These are phyloP conservation scores for Collybiopsis luxurians DNA, from an alignment of 768 basidiomycete species.

Conservation along the genomic window DNA sequence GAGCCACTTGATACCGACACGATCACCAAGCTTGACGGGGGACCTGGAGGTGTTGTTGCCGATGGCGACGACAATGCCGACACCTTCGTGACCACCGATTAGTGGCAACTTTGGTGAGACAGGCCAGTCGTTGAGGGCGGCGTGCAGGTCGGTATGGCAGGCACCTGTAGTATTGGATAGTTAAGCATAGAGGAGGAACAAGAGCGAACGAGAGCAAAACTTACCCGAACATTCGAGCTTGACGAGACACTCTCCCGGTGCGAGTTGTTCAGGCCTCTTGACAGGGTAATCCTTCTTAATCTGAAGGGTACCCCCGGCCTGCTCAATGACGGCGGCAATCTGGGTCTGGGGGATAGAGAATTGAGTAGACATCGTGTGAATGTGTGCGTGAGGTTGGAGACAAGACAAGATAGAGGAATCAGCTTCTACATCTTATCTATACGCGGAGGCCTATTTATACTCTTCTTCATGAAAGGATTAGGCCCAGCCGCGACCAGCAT, in stretches of 20 bases:
- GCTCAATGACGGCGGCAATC: conserved; percentile 39
- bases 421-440: no score
- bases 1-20: conserved; percentile 82
- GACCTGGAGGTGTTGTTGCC: conserved; percentile 57
- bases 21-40: conserved; percentile 71
- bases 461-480: no score
- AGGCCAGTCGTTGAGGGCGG: conserved; percentile 79
- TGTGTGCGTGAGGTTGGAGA: no score
- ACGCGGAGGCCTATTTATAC: no score
- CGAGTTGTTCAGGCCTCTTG: conserved; percentile 50
- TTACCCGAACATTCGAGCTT: conserved; percentile 73
- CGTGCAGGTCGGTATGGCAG: conserved; percentile 86
- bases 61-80: conserved; percentile 79
- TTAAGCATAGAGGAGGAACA: conserved; percentile 19
- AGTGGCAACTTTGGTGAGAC: conserved; percentile 57
- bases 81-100: conserved; percentile 85
- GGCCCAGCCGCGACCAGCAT: no score
- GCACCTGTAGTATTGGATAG: conserved; percentile 23
- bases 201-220: background rate
- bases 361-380: background rate
- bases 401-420: no score
- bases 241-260: conserved; percentile 71
- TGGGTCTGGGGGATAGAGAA: conserved; percentile 36
- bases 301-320: conserved; percentile 29
- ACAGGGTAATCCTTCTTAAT: conserved; percentile 53